Evolutionary conservation across 768 basidiomycete genomes (phyloP).

Genomic region (Mycena metata): DNA sequence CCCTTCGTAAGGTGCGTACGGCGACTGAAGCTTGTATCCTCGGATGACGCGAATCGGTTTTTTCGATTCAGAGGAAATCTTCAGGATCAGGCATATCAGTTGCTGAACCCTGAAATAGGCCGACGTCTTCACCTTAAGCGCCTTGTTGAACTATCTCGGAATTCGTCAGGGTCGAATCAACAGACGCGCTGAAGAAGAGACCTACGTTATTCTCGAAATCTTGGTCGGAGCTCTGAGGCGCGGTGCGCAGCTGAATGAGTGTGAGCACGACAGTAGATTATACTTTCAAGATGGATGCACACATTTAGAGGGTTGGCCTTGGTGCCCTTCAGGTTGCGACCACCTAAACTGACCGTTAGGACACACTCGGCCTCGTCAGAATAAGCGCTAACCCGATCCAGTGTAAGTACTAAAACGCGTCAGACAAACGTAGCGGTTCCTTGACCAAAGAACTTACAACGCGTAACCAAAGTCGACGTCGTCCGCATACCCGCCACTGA

Average conservation of each 20-base stretch:
- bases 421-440: not conserved
- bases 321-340: conserved; percentile 90
- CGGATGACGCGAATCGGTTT: conserved; percentile 91
- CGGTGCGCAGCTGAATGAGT: conserved; percentile 82
- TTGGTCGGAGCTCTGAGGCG: conserved; percentile 88
- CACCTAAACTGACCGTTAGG: conserved; percentile 60
- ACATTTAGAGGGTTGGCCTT: conserved; percentile 88
- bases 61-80: conserved; percentile 84
- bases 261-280: not conserved
- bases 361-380: conserved; percentile 4
- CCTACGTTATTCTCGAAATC: conserved; percentile 74
- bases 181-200: not conserved
- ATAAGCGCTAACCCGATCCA: conserved; percentile 69
- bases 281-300: conserved; percentile 37
- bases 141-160: conserved; percentile 68
- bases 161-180: conserved; percentile 12
- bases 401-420: conserved; percentile 75
- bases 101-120: not conserved
- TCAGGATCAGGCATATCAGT: not conserved
- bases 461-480: conserved; percentile 86
- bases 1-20: conserved; percentile 87
- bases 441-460: conserved; percentile 68
- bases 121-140: conserved; percentile 64
- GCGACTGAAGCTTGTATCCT: conserved; percentile 81
- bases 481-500: conserved; percentile 92